These are phyloP conservation scores for Apodospora peruviana DNA, from an alignment of 495 filamentous ascomycete genomes.

Conservation along the genomic window DNA sequence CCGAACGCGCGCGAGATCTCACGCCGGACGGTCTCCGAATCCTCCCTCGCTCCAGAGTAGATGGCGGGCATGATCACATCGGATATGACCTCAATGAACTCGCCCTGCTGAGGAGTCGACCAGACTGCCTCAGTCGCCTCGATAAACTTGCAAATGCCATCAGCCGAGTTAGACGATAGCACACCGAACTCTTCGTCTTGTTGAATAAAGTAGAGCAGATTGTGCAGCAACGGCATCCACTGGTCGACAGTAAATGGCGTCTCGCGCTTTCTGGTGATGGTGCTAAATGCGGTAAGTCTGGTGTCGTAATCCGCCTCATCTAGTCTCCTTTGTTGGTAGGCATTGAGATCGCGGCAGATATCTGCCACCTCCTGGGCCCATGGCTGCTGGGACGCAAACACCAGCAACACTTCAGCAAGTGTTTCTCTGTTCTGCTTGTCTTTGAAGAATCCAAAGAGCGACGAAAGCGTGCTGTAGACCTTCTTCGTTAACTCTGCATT, in stretches of 20 bases:
- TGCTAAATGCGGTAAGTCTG: constrained; percentile 69
- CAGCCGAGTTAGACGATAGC: constrained; percentile 71
- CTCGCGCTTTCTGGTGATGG: constrained; percentile 55
- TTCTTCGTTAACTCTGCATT: constrained; percentile 50
- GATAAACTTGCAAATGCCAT: constrained; percentile 75
- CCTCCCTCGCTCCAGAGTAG: constrained; percentile 64
- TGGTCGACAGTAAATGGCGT: constrained; percentile 59
- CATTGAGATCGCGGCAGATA: constrained; percentile 76
- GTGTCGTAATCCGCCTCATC: constrained; percentile 84
- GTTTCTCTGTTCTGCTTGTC: constrained; percentile 67
- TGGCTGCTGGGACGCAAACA: constrained; percentile 58
- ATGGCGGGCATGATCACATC: constrained; percentile 68
- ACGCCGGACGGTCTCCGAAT: constrained; percentile 74
- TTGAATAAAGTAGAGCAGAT: constrained; percentile 82
- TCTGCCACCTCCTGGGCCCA: constrained; percentile 57
- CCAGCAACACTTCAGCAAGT: constrained; percentile 63
- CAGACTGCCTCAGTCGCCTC: constrained; percentile 41
- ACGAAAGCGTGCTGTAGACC: constrained; percentile 59
- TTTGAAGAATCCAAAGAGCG: constrained; percentile 81
- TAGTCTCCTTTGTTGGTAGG: constrained; percentile 59
- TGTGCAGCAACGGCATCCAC: constrained; percentile 87
- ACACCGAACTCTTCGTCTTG: constrained; percentile 85
- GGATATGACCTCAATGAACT: constrained; percentile 46
- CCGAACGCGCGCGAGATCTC: constrained; percentile 77
- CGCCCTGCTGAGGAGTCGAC: constrained; percentile 28